These are phyloP conservation scores for Candida ponderosae DNA, from an alignment of 805 yeast genomes.

Conservation along the genomic window DNA sequence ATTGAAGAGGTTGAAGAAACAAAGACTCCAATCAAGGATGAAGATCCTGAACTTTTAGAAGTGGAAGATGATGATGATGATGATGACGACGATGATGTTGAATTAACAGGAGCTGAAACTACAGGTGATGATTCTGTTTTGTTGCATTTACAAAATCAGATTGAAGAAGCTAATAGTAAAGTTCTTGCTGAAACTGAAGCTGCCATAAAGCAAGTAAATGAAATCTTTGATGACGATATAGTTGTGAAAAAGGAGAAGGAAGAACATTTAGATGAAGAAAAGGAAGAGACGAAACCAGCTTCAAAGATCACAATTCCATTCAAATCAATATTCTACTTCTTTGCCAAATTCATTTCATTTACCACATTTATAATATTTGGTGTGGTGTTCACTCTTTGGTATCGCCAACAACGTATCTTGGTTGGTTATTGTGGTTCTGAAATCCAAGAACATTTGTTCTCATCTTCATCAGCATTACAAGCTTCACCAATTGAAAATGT, in stretches of 20 bases:
- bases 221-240: conserved; percentile 9
- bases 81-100: background rate
- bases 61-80: conserved; percentile 6
- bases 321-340: conserved; percentile 12
- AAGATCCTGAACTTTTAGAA: conserved; percentile 6
- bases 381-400: conserved; percentile 45
- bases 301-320: conserved; percentile 1
- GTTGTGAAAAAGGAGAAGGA: conserved; percentile 9
- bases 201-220: conserved; percentile 17
- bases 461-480: conserved; percentile 4
- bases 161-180: conserved; percentile 13
- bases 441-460: conserved; percentile 34
- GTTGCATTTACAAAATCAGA: conserved; percentile 14
- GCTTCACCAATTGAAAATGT: conserved; percentile 17
- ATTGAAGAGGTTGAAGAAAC: too few species aligned
- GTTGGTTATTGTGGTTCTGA: conserved; percentile 76
- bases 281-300: background rate
- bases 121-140: conserved; percentile 9
- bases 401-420: conserved; percentile 51
- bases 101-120: background rate
- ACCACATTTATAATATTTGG: conserved; percentile 23
- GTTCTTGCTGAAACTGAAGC: conserved; percentile 21
- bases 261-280: conserved; percentile 5
- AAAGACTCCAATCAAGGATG: too few species aligned
- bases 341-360: conserved; percentile 22